These are phyloP conservation scores for Pouteria glomerata DNA, from an alignment of 148 eudicot species.

Conservation along the genomic window DNA sequence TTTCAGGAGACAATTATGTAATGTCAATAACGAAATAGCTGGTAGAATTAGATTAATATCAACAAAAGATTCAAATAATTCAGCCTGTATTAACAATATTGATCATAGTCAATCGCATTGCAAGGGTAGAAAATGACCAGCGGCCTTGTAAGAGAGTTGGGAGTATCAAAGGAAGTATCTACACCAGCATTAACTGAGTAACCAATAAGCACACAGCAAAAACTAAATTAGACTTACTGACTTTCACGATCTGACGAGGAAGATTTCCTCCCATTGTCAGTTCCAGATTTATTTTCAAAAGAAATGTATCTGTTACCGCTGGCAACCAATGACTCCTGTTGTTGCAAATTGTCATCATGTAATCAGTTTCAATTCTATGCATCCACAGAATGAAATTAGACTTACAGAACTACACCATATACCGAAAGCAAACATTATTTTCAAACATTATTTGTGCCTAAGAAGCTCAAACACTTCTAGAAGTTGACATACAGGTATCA, in stretches of 20 bases:
- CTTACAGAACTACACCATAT: constrained; percentile 1
- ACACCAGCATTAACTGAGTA: not conserved
- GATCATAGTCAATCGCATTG: not conserved
- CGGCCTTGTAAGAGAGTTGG: not conserved
- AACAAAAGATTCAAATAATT: not conserved
- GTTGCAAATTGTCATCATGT: constrained; percentile 41
- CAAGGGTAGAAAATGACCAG: not conserved
- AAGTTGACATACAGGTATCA: too few relatives aligned
- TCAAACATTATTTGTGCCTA: too few relatives aligned
- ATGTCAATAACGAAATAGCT: not conserved
- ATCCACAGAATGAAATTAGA: constrained; percentile 9
- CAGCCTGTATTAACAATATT: too few relatives aligned
- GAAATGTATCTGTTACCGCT: constrained; percentile 80
- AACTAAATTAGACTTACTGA: constrained; percentile 72
- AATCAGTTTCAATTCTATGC: constrained; percentile 4
- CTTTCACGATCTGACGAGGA: constrained; percentile 97
- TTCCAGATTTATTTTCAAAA: constrained; percentile 84
- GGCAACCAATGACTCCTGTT: constrained; percentile 76
- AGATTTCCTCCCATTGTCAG: constrained; percentile 68
- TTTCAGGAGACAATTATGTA: not conserved
- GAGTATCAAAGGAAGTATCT: not conserved
- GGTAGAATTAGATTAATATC: not conserved
- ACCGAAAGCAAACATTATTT: not conserved
- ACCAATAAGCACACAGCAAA: not conserved
- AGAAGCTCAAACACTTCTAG: too few relatives aligned